phyloP scores from a whole-genome alignment of 2,329 filamentous ascomycete species.

The Plectosphaerella sp. region DNA sequence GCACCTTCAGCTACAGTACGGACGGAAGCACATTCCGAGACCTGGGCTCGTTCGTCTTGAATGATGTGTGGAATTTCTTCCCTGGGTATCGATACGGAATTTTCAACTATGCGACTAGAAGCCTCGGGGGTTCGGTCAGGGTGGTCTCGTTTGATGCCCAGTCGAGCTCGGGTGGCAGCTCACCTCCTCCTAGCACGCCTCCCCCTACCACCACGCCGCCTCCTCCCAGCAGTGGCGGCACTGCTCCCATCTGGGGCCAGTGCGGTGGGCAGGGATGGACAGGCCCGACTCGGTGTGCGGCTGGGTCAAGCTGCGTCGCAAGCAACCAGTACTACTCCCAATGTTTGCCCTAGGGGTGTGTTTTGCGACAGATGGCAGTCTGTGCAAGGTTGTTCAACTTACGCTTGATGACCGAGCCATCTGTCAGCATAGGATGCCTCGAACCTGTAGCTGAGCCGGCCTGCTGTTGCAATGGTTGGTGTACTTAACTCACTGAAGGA shows the following conservation, averaged over 20 bases:
- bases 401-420: no score
- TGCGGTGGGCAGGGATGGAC: background rate
- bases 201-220: background rate
- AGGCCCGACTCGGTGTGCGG: background rate
- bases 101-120: conserved; percentile 42
- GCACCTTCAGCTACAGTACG: conserved; percentile 31
- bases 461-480: no score
- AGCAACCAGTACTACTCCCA: background rate
- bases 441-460: no score
- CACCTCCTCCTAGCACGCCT: background rate
- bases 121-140: conserved; percentile 13
- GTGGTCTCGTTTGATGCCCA: background rate
- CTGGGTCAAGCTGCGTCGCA: background rate
- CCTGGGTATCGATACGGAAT: conserved; percentile 43
- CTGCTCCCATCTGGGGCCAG: background rate
- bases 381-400: no score
- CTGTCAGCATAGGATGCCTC: no score
- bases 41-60: conserved; percentile 31
- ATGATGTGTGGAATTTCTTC: conserved; percentile 37
- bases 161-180: background rate
- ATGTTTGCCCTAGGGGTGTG: background rate
- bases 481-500: no score
- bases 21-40: conserved; percentile 32
- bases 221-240: background rate
- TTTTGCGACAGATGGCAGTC: no score